Evolutionary conservation across 768 basidiomycete genomes (phyloP), one percentile per base, ranked within the genome.

Genomic region (Auricularia heimuer): DNA sequence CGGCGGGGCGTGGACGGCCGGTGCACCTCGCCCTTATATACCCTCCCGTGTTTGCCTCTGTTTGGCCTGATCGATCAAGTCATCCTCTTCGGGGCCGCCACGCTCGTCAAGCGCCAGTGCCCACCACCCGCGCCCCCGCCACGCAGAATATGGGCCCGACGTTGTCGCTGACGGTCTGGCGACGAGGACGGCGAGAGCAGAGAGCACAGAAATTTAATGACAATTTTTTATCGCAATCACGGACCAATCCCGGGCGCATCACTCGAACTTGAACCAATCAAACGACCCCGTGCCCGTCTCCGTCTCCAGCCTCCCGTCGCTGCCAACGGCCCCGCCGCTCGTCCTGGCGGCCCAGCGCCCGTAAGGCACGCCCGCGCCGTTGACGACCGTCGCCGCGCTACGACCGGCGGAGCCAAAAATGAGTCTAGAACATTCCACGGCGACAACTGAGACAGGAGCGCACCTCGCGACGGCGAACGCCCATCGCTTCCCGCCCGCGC

Each of bases 181-280:
- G 47, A 6, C 6, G 47, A 16, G 16, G 18, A 6, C 47, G 16
- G 21, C 47, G 47, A 8, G 11, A 18, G 47, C 47, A 18, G 14
- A 21, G 18, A 4, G 18, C 47, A 2, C 29, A 29, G 29, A 2
- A 29, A 51, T 51, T 6, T 21, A 51, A 51, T 21, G 4, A 3
- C 21, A 16, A 18, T 51, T 6, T 8, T 39, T 6, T 18, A 16
- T 45, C 44, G 3, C 7, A 18, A 51, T 18, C 47, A 51, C 39
- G 8, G 8, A 7, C 12, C 39, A 14, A 42, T 42, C 7, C 39
- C 39, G 39, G 39, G 39, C 18, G 47, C 47, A 51, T 60, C 34
- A 60, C 29, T 60, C 24, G 34, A 60, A 60, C 56, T 14, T 35
- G 34, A 60, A 60, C 56, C 56, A 60, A 24, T 60, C 56, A 60